Conservation (phyloP, 2,329 filamentous ascomycete species). For the Huntiella omanensis region DNA sequence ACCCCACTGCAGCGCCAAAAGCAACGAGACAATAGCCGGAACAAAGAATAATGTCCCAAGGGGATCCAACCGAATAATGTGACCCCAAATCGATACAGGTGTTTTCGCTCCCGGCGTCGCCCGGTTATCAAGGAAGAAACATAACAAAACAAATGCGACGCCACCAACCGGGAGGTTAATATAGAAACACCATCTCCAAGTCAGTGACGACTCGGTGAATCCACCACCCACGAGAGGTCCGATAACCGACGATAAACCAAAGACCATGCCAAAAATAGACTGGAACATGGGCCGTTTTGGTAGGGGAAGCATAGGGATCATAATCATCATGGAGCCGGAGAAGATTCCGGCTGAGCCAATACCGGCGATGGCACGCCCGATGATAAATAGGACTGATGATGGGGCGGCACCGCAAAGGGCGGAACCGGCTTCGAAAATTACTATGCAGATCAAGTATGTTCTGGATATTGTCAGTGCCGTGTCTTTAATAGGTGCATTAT, state of each 20-base stretch:
- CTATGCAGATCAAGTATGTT: constrained; percentile 27
- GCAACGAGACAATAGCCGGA: constrained; percentile 37
- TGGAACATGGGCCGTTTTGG: constrained; percentile 41
- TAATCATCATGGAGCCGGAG: constrained; percentile 35
- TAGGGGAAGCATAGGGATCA: constrained; percentile 39
- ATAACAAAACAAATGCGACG: constrained; percentile 28
- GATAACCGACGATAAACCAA: constrained; percentile 33
- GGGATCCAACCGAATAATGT: constrained; percentile 35
- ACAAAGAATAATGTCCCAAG: constrained; percentile 41
- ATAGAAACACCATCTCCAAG: constrained; percentile 40
- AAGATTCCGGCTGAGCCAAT: constrained; percentile 38
- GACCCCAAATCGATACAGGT: constrained; percentile 18
- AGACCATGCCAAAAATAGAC: constrained; percentile 34
- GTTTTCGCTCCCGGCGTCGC: constrained; percentile 15
- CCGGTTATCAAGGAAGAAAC: constrained; percentile 28
- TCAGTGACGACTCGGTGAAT: constrained; percentile 25
- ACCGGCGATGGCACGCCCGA: constrained; percentile 37
- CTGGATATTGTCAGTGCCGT: constrained; percentile 4
- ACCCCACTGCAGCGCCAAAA: constrained; percentile 46
- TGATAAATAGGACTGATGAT: constrained; percentile 32
- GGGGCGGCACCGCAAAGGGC: constrained; percentile 35
- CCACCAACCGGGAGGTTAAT: constrained; percentile 38
- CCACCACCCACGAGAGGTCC: constrained; percentile 36
- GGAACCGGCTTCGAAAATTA: constrained; percentile 35
- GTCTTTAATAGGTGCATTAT: too few relatives aligned